Evolutionary conservation across 2,329 filamentous ascomycete species (phyloP).

Genomic region (Fusarium sulawesiense): DNA sequence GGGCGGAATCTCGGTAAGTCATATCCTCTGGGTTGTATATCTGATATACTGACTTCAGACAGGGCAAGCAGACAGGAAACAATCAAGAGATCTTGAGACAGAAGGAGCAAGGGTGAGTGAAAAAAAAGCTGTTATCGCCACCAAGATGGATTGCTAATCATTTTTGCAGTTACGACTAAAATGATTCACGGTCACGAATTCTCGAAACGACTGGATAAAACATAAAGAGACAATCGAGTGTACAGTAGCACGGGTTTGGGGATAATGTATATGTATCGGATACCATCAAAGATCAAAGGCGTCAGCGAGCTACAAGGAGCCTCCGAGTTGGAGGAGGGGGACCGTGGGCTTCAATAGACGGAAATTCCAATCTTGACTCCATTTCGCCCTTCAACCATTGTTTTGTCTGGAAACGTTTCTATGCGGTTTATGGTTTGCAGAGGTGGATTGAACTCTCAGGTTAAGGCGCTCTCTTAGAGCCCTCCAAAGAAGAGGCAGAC

Average conservation of each 20-base stretch:
- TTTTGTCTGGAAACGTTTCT: not conserved
- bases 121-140: not conserved
- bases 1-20: constrained; percentile 77
- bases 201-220: constrained; percentile 15
- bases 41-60: constrained; percentile 30
- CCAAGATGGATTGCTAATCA: constrained; percentile 4
- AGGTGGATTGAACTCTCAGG: not conserved
- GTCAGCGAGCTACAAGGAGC: constrained; percentile 15
- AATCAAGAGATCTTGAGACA: constrained; percentile 76
- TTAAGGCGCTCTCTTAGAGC: not conserved
- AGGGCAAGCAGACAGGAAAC: constrained; percentile 78
- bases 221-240: constrained; percentile 31
- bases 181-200: constrained; percentile 7
- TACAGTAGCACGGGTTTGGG: constrained; percentile 42
- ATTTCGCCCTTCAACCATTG: constrained; percentile 7
- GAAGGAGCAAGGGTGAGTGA: constrained; percentile 79
- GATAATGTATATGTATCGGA: constrained; percentile 47
- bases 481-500: not conserved
- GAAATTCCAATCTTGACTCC: constrained; percentile 38
- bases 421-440: not conserved
- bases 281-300: constrained; percentile 34
- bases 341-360: constrained; percentile 34
- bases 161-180: constrained; percentile 35
- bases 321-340: constrained; percentile 3
- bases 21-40: not conserved